Conservation (phyloP, 345 rosid genomes). For the Eucalyptus sideroxylon region DNA sequence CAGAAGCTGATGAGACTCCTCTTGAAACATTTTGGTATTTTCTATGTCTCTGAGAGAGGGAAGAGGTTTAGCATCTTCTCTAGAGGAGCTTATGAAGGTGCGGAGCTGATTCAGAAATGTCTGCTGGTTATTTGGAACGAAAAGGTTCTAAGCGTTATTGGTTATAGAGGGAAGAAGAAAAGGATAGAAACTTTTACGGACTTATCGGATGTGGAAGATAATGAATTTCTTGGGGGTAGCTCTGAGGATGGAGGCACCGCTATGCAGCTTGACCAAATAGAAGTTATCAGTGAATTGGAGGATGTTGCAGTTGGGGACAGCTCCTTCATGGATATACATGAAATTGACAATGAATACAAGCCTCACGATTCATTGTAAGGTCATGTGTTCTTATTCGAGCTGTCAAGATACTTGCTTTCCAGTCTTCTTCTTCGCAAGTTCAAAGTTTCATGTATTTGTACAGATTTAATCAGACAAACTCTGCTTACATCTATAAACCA, state of each 20-base stretch:
- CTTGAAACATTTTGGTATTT: too few relatives aligned
- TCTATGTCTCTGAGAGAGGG: too few relatives aligned
- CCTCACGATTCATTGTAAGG: too few relatives aligned
- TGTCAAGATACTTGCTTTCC: background rate
- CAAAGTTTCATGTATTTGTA: background rate
- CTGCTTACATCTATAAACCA: background rate
- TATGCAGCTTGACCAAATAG: too few relatives aligned
- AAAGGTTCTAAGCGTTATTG: conserved; percentile 6
- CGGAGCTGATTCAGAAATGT: background rate
- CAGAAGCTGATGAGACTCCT: too few relatives aligned
- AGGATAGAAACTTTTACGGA: background rate
- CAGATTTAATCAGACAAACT: background rate
- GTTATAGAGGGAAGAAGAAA: background rate
- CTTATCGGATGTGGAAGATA: conserved; percentile 12
- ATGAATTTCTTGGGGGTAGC: background rate
- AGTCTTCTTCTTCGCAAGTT: background rate
- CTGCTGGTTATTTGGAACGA: background rate
- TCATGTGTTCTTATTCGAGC: too few relatives aligned
- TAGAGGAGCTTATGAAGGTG: too few relatives aligned
- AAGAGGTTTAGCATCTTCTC: too few relatives aligned
- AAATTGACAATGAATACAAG: too few relatives aligned
- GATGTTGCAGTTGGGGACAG: too few relatives aligned
- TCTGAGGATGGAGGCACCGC: background rate
- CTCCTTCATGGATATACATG: too few relatives aligned
- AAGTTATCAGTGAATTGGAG: too few relatives aligned